Percentiles rank a stretch among this genome's conserved stretches.
Conservation (phyloP, 169 alveolate species). For the Plasmodium cynomolgi region DNA sequence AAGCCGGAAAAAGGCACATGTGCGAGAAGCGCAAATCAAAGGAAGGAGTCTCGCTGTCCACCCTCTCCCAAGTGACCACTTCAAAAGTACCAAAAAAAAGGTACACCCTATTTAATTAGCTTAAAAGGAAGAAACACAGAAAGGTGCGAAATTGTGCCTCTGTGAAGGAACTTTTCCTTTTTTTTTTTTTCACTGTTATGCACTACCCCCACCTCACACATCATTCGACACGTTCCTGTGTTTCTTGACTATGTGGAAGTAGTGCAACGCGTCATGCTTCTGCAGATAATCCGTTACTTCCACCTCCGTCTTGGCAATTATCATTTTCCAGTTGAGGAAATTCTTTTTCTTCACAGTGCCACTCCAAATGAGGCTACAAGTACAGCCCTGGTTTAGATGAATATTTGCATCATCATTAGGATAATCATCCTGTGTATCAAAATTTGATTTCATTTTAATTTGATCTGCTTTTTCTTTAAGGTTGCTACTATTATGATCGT, state of each 20-base stretch:
- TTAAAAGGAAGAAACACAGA: background rate
- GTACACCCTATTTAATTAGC: background rate
- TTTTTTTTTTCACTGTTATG: background rate
- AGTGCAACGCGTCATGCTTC: slow-evolving; percentile 60
- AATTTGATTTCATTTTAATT: background rate
- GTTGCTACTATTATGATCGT: background rate
- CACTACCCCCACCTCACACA: background rate
- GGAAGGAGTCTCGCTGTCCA: background rate
- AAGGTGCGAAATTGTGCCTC: background rate
- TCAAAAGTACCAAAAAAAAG: background rate
- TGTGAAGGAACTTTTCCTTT: background rate
- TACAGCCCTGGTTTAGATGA: slow-evolving; percentile 24
- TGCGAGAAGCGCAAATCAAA: background rate
- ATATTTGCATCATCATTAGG: slow-evolving; percentile 28
- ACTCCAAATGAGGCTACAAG: slow-evolving; percentile 87
- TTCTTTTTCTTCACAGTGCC: slow-evolving; percentile 83
- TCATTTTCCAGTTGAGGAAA: slow-evolving; percentile 83
- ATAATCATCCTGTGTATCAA: slow-evolving; percentile 16
- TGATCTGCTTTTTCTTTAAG: background rate
- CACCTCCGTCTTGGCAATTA: slow-evolving; percentile 57
- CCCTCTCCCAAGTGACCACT: background rate
- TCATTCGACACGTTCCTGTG: slow-evolving; percentile 36
- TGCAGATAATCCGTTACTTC: slow-evolving; percentile 51
- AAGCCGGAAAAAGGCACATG: background rate
- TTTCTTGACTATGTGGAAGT: slow-evolving; percentile 51